Conservation (phyloP, 345 rosid species). For the Laguncularia racemosa region DNA sequence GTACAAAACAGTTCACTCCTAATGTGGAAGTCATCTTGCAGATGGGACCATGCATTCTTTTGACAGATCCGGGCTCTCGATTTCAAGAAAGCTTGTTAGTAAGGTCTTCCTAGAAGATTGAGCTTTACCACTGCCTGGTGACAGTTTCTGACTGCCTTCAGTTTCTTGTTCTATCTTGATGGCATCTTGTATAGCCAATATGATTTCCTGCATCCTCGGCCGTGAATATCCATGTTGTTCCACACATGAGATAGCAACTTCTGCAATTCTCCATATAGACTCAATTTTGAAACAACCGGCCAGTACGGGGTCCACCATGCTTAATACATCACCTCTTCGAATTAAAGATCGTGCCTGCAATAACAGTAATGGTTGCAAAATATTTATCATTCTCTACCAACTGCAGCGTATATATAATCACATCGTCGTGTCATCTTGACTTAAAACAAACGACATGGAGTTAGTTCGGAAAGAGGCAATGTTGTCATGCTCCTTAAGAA, state of each 20-base stretch:
- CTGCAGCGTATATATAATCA: neutral
- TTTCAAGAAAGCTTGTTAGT: conserved; percentile 84
- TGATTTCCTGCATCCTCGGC: conserved; percentile 89
- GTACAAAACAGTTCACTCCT: neutral
- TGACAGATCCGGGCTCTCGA: conserved; percentile 76
- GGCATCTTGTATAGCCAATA: conserved; percentile 79
- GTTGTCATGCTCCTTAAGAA: no score
- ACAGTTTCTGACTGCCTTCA: conserved; percentile 28
- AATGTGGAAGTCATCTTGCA: conserved; percentile 39
- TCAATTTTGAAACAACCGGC: conserved; percentile 59
- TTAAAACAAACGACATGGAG: no score
- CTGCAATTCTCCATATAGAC: conserved; percentile 87
- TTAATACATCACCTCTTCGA: conserved; percentile 67
- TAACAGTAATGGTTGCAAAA: neutral
- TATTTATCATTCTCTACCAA: neutral
- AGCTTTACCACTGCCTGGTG: conserved; percentile 39
- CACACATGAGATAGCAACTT: conserved; percentile 80
- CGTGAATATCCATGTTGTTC: conserved; percentile 56
- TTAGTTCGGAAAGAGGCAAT: no score
- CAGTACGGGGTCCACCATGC: conserved; percentile 63
- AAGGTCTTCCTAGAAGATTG: conserved; percentile 79
- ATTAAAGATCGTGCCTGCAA: conserved; percentile 80
- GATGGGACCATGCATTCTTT: conserved; percentile 63
- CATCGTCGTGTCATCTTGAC: neutral
- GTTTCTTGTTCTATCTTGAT: conserved; percentile 61